These are phyloP conservation scores for Alternaria dauci DNA, from an alignment of 2,329 filamentous ascomycete genomes.

Conservation along the genomic window DNA sequence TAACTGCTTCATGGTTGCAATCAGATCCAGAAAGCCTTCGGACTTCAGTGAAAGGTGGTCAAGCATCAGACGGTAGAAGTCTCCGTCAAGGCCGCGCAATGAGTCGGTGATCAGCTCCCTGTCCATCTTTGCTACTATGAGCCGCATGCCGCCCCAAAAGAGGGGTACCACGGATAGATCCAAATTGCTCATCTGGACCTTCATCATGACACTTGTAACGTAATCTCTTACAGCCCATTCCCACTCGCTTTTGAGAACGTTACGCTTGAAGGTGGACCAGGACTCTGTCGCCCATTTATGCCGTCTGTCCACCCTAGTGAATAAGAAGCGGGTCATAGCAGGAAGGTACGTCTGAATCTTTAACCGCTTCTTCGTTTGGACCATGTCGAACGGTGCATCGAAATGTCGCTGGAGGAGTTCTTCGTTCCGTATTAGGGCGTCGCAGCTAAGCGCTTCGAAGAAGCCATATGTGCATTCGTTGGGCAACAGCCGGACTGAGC, in stretches of 20 bases:
- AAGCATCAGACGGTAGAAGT: slow-evolving; percentile 67
- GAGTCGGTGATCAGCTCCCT: slow-evolving; percentile 78
- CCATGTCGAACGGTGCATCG: slow-evolving; percentile 81
- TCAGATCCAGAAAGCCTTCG: slow-evolving; percentile 69
- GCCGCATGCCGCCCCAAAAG: slow-evolving; percentile 81
- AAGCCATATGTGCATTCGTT: slow-evolving; percentile 76
- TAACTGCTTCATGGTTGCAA: slow-evolving; percentile 74
- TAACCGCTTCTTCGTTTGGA: slow-evolving; percentile 80
- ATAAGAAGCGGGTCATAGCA: slow-evolving; percentile 85
- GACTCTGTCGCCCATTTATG: slow-evolving; percentile 72
- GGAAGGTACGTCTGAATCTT: slow-evolving; percentile 79
- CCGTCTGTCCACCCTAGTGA: slow-evolving; percentile 72
- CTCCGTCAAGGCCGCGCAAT: slow-evolving; percentile 79
- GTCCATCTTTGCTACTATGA: slow-evolving; percentile 77
- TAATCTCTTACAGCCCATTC: slow-evolving; percentile 85
- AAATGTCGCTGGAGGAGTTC: slow-evolving; percentile 68
- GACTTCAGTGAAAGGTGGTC: slow-evolving; percentile 67
- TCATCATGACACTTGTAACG: slow-evolving; percentile 71
- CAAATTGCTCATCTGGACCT: slow-evolving; percentile 65
- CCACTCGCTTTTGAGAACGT: slow-evolving; percentile 76
- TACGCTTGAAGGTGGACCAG: slow-evolving; percentile 71
- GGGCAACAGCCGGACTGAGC: slow-evolving; percentile 61
- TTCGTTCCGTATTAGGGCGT: slow-evolving; percentile 73
- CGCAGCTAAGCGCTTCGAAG: slow-evolving; percentile 87
- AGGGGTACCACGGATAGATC: slow-evolving; percentile 66